Conservation (phyloP, 805 yeast species). For the Sugiyamaella mastotermitis region DNA sequence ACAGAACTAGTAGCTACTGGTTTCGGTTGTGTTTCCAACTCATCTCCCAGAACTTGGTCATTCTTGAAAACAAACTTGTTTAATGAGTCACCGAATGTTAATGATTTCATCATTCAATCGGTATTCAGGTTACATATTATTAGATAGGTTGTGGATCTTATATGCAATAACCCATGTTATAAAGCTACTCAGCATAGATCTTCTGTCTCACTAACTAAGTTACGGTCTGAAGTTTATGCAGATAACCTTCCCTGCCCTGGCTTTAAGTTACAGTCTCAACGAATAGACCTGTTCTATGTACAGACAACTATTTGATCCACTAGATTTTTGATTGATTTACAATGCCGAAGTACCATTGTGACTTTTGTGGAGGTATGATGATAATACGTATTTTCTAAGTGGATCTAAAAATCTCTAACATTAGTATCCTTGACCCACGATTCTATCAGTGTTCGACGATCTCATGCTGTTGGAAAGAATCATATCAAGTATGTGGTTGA, state of each 20-base stretch:
- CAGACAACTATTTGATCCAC: too few species aligned
- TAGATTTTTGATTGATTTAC: too few species aligned
- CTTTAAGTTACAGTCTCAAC: too few species aligned
- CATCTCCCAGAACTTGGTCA: neutral
- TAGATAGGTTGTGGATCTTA: too few species aligned
- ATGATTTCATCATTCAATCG: slow-evolving; percentile 2
- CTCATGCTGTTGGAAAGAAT: slow-evolving; percentile 71
- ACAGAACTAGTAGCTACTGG: neutral
- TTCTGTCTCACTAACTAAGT: too few species aligned
- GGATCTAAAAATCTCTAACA: slow-evolving; percentile 4
- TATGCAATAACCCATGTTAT: too few species aligned
- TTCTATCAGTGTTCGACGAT: slow-evolving; percentile 76
- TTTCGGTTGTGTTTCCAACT: neutral
- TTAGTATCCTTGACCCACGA: slow-evolving; percentile 75
- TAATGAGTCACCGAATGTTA: slow-evolving; percentile 7
- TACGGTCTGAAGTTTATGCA: too few species aligned
- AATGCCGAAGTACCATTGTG: slow-evolving; percentile 42
- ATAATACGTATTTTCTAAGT: neutral
- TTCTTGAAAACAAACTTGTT: slow-evolving; percentile 8
- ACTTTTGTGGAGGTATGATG: slow-evolving; percentile 59
- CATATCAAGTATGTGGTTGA: slow-evolving; percentile 68
- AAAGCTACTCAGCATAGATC: too few species aligned
- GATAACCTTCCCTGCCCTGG: too few species aligned
- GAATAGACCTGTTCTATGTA: too few species aligned
- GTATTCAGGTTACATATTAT: slow-evolving; percentile 2